These are phyloP conservation scores for Leishmania arabica DNA, from an alignment of 208 protist species.

Conservation along the genomic window DNA sequence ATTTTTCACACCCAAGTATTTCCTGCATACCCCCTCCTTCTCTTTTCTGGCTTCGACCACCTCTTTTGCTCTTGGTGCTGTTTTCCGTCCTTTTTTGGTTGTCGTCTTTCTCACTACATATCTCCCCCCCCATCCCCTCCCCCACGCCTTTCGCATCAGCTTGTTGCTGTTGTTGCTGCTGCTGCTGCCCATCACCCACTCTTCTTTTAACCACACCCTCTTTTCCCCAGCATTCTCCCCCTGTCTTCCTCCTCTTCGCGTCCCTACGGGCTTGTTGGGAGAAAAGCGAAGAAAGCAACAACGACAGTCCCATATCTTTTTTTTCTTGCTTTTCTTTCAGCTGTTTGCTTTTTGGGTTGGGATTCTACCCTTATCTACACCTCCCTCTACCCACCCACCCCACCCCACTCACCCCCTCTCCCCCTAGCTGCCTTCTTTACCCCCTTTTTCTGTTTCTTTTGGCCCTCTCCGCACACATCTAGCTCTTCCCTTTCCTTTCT, in stretches of 20 bases:
- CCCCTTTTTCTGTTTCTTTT: not conserved
- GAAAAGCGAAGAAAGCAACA: not conserved
- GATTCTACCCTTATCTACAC: not conserved
- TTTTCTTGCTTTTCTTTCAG: not conserved
- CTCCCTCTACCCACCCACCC: not conserved
- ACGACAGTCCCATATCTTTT: not conserved
- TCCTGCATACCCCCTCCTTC: not conserved
- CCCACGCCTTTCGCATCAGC: not conserved
- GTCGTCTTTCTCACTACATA: not conserved
- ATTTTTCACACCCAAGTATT: not conserved
- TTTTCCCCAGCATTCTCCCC: not conserved
- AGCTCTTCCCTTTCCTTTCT: not conserved
- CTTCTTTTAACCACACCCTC: not conserved
- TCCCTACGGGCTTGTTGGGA: not conserved
- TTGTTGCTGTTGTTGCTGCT: not conserved
- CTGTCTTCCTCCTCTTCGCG: not conserved
- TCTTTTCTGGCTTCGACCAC: not conserved
- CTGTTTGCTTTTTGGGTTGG: not conserved
- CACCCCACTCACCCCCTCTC: not conserved
- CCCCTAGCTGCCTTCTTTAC: not conserved
- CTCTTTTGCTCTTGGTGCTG: not conserved
- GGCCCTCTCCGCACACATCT: not conserved
- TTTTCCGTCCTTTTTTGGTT: not conserved
- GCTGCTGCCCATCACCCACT: not conserved
- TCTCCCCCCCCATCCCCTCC: not conserved